Percentiles rank a stretch among this genome's conserved stretches.
These are phyloP conservation scores for Fagus sylvatica DNA, from an alignment of 306 rosid species.

Conservation along the genomic window DNA sequence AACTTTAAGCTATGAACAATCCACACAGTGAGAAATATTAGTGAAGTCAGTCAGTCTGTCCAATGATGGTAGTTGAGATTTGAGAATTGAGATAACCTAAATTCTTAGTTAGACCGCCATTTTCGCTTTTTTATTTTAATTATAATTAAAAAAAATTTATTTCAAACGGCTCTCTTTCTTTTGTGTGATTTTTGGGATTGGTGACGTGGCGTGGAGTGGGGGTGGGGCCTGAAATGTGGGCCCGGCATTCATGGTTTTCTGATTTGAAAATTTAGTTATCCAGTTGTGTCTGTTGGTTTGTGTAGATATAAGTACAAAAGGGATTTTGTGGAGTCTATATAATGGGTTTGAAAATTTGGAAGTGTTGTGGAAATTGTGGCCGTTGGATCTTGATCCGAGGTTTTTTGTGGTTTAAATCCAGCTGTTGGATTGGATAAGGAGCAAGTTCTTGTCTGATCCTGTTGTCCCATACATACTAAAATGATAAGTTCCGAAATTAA, in stretches of 20 bases:
- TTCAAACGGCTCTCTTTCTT: constrained; percentile 18
- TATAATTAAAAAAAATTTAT: no score
- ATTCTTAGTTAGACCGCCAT: constrained; percentile 2
- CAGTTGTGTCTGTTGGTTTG: background rate
- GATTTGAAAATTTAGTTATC: no score
- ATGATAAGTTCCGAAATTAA: no score
- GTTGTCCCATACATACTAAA: background rate
- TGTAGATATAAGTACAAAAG: background rate
- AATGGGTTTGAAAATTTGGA: no score
- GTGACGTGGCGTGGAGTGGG: constrained; percentile 25
- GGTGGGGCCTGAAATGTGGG: constrained; percentile 6
- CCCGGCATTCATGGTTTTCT: background rate
- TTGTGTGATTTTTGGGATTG: constrained; percentile 4
- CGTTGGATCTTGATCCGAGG: background rate
- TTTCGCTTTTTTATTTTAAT: background rate
- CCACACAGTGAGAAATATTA: background rate
- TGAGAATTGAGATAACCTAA: background rate
- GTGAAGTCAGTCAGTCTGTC: constrained; percentile 4
- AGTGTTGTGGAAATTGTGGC: background rate
- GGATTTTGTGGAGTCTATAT: no score
- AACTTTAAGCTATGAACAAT: background rate
- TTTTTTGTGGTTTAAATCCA: background rate
- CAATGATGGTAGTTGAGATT: background rate
- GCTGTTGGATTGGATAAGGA: constrained; percentile 12
- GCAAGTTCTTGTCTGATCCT: background rate